Evolutionary conservation across 108 stramenopile species (phyloP).

Genomic region (Pseudonitzschia delicatissima): DNA sequence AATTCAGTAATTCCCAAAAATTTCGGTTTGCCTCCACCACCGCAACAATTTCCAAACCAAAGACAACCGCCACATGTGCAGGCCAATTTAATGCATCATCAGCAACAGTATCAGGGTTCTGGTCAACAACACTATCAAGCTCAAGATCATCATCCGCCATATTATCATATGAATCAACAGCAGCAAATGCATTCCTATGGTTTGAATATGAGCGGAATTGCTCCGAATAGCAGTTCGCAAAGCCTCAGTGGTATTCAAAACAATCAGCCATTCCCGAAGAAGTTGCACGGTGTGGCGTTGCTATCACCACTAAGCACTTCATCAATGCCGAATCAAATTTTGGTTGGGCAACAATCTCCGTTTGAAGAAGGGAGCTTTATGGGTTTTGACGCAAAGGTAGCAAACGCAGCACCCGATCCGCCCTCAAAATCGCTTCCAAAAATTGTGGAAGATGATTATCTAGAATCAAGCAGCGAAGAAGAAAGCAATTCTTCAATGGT

Average conservation of each 20-base stretch:
- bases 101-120: constrained; percentile 6
- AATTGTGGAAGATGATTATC: not conserved
- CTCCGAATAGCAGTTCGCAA: not conserved
- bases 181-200: not conserved
- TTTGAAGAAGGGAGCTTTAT: not conserved
- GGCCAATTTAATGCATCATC: not conserved
- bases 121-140: constrained; percentile 8
- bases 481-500: constrained; percentile 6
- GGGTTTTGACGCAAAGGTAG: too few species aligned
- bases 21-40: not conserved
- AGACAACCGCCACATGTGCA: not conserved
- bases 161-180: not conserved
- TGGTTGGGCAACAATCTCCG: not conserved
- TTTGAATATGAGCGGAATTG: not conserved
- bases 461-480: not conserved
- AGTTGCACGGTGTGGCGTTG: too few species aligned
- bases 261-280: too few species aligned
- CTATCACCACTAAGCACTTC: not conserved
- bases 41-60: not conserved
- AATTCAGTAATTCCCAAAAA: constrained; percentile 2
- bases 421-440: not conserved
- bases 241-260: not conserved
- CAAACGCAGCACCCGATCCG: constrained; percentile 1
- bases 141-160: not conserved
- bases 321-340: constrained; percentile 14